Percentiles rank a stretch among this genome's conserved stretches.
phyloP scores from a whole-genome alignment of 2,329 filamentous ascomycete species.

The Catunica adiposa region DNA sequence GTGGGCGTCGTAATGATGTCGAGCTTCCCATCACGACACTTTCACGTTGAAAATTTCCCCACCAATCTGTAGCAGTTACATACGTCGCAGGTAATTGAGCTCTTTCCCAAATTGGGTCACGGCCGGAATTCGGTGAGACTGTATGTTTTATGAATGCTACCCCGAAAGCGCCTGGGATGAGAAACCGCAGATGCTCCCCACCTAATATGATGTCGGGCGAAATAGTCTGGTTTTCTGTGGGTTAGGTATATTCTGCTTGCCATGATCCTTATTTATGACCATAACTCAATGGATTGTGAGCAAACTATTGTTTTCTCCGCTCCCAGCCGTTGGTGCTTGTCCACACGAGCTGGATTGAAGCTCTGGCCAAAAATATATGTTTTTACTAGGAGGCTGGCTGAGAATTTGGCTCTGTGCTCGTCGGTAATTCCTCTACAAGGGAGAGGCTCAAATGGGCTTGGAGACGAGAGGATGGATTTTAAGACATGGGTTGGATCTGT shows the following conservation, averaged over 20 bases:
- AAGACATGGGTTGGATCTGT: background rate
- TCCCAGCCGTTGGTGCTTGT: background rate
- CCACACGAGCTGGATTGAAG: background rate
- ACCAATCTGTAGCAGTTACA: too few relatives aligned
- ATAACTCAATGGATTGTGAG: background rate
- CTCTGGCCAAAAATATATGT: background rate
- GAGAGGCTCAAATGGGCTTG: background rate
- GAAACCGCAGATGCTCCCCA: too few relatives aligned
- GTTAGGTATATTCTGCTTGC: background rate
- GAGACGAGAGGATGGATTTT: background rate
- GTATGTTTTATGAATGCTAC: too few relatives aligned
- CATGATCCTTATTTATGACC: background rate
- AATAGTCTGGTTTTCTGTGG: background rate
- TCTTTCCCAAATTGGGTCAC: too few relatives aligned
- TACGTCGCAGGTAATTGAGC: too few relatives aligned
- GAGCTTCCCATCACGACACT: too few relatives aligned
- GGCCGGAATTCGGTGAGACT: too few relatives aligned
- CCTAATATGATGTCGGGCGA: background rate
- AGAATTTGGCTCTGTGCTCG: background rate
- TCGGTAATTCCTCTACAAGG: background rate
- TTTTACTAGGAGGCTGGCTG: background rate
- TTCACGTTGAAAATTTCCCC: too few relatives aligned
- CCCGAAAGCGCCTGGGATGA: too few relatives aligned
- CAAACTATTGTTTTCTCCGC: background rate
- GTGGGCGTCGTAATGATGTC: too few relatives aligned